Evolutionary conservation across 2,329 filamentous ascomycete genomes (phyloP).

Genomic region (Cordyceps cicadae): DNA sequence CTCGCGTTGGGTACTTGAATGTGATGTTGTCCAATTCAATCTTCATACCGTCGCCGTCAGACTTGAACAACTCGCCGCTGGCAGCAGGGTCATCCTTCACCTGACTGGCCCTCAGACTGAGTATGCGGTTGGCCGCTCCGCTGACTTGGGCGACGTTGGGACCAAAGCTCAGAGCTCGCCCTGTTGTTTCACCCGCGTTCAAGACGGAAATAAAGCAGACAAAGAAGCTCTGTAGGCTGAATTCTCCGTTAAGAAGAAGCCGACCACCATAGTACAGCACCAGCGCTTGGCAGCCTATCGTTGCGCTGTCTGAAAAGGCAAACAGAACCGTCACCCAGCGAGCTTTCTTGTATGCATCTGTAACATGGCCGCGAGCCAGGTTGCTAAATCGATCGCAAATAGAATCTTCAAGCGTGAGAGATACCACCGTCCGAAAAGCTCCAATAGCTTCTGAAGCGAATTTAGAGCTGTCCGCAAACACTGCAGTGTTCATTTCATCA

Average conservation of each 20-base stretch:
- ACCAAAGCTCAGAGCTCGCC: constrained; percentile 58
- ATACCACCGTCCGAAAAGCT: constrained; percentile 63
- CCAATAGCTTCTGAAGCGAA: constrained; percentile 68
- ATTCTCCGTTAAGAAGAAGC: constrained; percentile 45
- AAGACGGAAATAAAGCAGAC: constrained; percentile 58
- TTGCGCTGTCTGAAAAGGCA: constrained; percentile 59
- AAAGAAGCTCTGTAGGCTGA: constrained; percentile 39
- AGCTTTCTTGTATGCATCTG: constrained; percentile 51
- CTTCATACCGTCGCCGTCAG: constrained; percentile 39
- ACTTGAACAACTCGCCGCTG: constrained; percentile 15
- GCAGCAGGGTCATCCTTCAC: constrained; percentile 26
- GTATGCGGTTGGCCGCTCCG: constrained; percentile 51
- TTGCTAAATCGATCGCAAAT: constrained; percentile 55
- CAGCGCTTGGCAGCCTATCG: constrained; percentile 54
- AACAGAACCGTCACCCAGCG: constrained; percentile 57
- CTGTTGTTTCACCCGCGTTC: constrained; percentile 58
- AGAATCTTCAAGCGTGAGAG: constrained; percentile 59
- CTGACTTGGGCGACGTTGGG: constrained; percentile 54
- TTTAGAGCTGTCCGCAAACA: constrained; percentile 64
- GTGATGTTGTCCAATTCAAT: constrained; percentile 49
- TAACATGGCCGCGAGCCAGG: constrained; percentile 52
- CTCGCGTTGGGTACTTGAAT: constrained; percentile 53
- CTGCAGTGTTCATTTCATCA: constrained; percentile 57
- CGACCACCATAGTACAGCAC: constrained; percentile 60
- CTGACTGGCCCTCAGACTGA: constrained; percentile 39